Percentiles rank a stretch among this genome's conserved stretches.
Conservation (phyloP, 2,329 filamentous ascomycete species). For the Sarocladium brachiariae region DNA sequence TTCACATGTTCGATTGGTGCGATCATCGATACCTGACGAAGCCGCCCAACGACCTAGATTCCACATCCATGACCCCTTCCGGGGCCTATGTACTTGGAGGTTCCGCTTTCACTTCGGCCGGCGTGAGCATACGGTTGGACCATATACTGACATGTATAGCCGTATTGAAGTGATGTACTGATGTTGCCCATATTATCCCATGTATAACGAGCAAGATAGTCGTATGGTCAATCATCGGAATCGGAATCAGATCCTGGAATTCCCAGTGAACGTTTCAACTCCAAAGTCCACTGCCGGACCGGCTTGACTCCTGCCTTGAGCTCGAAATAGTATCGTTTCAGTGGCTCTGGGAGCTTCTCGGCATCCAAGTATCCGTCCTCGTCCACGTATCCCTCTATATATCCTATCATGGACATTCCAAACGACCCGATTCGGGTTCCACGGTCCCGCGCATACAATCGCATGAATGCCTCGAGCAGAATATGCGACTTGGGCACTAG, state of each 20-base stretch:
- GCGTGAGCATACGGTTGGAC: not conserved
- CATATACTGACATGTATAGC: not conserved
- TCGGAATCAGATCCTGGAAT: not conserved
- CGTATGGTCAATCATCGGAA: not conserved
- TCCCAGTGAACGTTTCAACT: conserved; percentile 13
- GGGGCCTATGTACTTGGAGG: not conserved
- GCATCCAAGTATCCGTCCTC: conserved; percentile 18
- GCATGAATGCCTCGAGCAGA: conserved; percentile 19
- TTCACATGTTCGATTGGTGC: not conserved
- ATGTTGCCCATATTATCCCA: not conserved
- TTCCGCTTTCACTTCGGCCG: not conserved
- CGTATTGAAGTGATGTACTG: not conserved
- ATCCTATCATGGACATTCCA: conserved; percentile 17
- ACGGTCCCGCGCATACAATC: conserved; percentile 17
- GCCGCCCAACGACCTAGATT: not conserved
- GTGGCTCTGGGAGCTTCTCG: conserved; percentile 15
- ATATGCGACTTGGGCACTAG: conserved; percentile 17
- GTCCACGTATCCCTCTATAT: conserved; percentile 20
- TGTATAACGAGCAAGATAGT: not conserved
- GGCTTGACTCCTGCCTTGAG: conserved; percentile 13
- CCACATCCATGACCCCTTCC: not conserved
- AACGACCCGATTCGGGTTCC: conserved; percentile 15
- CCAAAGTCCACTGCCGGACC: conserved; percentile 14
- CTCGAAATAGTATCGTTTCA: conserved; percentile 14
- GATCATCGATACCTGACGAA: not conserved